These are phyloP conservation scores for Sporothrix sp. DNA, from an alignment of 2,329 filamentous ascomycete species.

Conservation along the genomic window DNA sequence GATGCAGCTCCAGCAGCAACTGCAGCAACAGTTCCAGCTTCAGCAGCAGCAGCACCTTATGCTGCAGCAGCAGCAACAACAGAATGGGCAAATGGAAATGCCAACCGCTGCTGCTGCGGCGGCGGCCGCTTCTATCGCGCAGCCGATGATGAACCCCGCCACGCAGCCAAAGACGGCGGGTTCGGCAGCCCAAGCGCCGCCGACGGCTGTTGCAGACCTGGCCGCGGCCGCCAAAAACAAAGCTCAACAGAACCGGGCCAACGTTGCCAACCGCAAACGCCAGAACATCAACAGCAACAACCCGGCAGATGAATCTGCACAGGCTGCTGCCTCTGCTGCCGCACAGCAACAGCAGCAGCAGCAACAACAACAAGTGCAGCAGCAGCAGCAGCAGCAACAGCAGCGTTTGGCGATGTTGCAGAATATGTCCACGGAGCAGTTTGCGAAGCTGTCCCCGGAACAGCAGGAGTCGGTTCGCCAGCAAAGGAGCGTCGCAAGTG, in stretches of 20 bases:
- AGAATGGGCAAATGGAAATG: conserved; percentile 16
- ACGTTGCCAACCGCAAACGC: conserved; percentile 14
- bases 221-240: conserved; percentile 3
- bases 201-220: neutral
- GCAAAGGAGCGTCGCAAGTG: conserved; percentile 16
- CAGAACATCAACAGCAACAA: neutral
- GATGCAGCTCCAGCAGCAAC: conserved; percentile 8
- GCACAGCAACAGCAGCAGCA: conserved; percentile 7
- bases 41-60: conserved; percentile 7
- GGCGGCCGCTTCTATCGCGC: conserved; percentile 2
- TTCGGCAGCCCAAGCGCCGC: neutral
- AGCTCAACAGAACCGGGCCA: conserved; percentile 11
- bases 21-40: conserved; percentile 16
- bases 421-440: conserved; percentile 27
- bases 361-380: conserved; percentile 14
- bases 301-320: conserved; percentile 4
- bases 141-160: neutral
- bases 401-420: conserved; percentile 21
- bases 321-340: neutral
- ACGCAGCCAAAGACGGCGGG: neutral
- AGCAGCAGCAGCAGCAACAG: conserved; percentile 19
- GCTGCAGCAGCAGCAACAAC: conserved; percentile 21
- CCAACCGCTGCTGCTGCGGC: conserved; percentile 10
- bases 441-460: conserved; percentile 35
- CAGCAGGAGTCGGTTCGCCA: conserved; percentile 26